Conservation (phyloP, 2,329 filamentous ascomycete genomes). For the Leptosphaerulina australis region DNA sequence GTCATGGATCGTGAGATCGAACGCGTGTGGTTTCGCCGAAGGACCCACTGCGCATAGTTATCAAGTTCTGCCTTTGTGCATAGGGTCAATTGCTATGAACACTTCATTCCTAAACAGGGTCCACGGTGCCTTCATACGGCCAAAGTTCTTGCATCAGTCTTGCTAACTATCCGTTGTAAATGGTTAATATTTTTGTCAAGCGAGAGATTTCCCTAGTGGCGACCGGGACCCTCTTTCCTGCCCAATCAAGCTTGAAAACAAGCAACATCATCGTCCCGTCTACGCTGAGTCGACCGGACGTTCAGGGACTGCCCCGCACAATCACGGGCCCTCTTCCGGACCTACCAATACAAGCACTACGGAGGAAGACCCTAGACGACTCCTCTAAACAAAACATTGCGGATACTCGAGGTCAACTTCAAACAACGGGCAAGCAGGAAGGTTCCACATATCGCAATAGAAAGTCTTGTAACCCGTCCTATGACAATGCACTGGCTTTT, state of each 20-base stretch:
- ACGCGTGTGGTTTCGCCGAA: neutral
- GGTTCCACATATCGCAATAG: neutral
- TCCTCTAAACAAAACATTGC: neutral
- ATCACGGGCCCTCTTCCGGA: neutral
- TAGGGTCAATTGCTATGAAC: neutral
- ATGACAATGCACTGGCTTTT: neutral
- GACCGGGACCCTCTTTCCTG: neutral
- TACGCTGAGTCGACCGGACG: constrained; percentile 6
- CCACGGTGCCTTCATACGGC: neutral
- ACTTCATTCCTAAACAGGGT: neutral
- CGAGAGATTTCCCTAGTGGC: neutral
- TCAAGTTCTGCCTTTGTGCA: neutral
- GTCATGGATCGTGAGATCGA: constrained; percentile 7
- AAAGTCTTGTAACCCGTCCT: neutral
- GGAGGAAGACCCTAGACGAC: neutral
- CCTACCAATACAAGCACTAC: neutral
- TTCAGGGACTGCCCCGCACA: constrained; percentile 8
- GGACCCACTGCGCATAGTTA: neutral
- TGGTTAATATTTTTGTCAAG: neutral
- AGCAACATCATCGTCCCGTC: neutral
- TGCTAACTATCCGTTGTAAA: neutral
- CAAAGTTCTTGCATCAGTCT: neutral
- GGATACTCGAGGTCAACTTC: neutral
- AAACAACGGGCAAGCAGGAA: neutral
- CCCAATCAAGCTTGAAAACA: neutral